These are phyloP conservation scores for Crotalaria pallida DNA, from an alignment of 306 rosid genomes.

Conservation along the genomic window DNA sequence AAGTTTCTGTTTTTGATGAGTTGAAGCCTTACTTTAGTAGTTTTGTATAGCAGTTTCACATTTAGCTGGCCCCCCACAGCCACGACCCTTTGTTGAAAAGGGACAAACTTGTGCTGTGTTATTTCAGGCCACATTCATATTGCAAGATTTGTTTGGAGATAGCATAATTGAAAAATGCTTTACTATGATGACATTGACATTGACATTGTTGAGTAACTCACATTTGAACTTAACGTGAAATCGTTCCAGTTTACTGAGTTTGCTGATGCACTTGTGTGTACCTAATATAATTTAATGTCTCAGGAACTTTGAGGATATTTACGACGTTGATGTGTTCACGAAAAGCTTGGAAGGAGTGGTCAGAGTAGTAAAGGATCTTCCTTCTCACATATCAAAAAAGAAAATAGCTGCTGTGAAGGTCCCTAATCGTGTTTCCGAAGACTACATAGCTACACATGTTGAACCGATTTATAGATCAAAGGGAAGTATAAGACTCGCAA, in stretches of 20 bases:
- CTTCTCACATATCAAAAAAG: constrained; percentile 49
- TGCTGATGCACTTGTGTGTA: not conserved
- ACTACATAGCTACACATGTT: constrained; percentile 68
- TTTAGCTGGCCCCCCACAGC: not conserved
- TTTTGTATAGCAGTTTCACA: not conserved
- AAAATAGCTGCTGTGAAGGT: constrained; percentile 85
- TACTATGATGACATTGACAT: not conserved
- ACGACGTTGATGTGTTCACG: constrained; percentile 61
- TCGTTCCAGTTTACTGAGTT: not conserved
- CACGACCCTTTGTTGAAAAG: not conserved
- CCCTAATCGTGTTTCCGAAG: constrained; percentile 85
- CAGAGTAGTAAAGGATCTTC: constrained; percentile 61
- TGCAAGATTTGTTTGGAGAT: not conserved
- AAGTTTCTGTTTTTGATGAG: not conserved
- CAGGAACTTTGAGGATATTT: constrained; percentile 91
- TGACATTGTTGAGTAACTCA: not conserved
- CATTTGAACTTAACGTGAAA: not conserved
- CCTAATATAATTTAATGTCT: constrained; percentile 10
- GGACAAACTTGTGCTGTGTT: not conserved
- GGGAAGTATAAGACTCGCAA: constrained; percentile 81
- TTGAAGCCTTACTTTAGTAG: not conserved
- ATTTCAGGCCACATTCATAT: not conserved
- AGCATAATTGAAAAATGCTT: constrained; percentile 14
- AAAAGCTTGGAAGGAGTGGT: constrained; percentile 84
- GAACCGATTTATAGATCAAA: constrained; percentile 65